Percentiles rank a stretch among this genome's conserved stretches.
phyloP scores from a whole-genome alignment of 1,284 basidiomycete species.

The Fomitopsis schrenkii region DNA sequence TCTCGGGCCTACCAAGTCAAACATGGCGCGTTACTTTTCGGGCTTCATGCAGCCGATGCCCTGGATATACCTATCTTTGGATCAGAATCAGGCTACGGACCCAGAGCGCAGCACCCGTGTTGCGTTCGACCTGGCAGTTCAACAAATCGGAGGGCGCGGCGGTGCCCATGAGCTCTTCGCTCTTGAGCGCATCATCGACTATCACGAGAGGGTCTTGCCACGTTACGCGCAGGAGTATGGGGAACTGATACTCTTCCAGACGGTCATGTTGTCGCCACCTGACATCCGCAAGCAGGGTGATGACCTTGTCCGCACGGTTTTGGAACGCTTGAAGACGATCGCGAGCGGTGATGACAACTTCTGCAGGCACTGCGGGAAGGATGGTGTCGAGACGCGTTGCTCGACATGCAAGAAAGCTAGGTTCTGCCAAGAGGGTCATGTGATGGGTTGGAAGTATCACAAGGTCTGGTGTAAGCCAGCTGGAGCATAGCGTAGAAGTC shows the following conservation, averaged over 20 bases:
- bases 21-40: slow-evolving; percentile 14
- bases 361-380: slow-evolving; percentile 20
- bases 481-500: not conserved
- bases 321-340: slow-evolving; percentile 13
- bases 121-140: slow-evolving; percentile 16
- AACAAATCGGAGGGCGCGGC: slow-evolving; percentile 19
- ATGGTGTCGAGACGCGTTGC: slow-evolving; percentile 14
- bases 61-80: slow-evolving; percentile 19
- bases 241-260: slow-evolving; percentile 12
- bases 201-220: slow-evolving; percentile 17
- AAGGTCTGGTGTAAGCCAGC: slow-evolving; percentile 15
- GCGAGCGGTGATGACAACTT: slow-evolving; percentile 15
- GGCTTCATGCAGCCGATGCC: slow-evolving; percentile 13
- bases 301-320: slow-evolving; percentile 9
- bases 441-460: slow-evolving; percentile 20
- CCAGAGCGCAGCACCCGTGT: slow-evolving; percentile 15
- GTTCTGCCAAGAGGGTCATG: slow-evolving; percentile 16
- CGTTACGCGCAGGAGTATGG: slow-evolving; percentile 14
- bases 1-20: slow-evolving; percentile 9
- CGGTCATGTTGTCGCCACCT: slow-evolving; percentile 9
- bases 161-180: slow-evolving; percentile 17
- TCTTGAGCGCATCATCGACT: slow-evolving; percentile 17
- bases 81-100: slow-evolving; percentile 10
- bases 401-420: slow-evolving; percentile 18
- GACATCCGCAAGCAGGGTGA: slow-evolving; percentile 12